Percentiles rank a stretch among this genome's conserved stretches.
phyloP scores from a whole-genome alignment of 805 yeast genomes.

The Sporopachydermia quercuum region DNA sequence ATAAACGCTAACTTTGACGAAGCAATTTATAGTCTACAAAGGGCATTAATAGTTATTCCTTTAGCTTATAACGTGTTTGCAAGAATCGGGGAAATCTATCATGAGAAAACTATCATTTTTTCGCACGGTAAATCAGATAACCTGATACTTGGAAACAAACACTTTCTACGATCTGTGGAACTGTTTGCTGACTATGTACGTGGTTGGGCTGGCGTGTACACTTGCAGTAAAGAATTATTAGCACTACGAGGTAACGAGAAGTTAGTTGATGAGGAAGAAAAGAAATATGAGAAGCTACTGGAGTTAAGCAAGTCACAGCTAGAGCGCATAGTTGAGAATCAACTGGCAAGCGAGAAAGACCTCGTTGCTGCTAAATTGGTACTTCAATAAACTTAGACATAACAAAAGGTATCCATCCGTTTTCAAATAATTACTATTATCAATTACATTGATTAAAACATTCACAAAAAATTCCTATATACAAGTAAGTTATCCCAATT shows the following conservation, averaged over 20 bases:
- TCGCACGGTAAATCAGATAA: neutral
- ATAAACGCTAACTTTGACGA: slow-evolving; percentile 47
- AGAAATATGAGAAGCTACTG: slow-evolving; percentile 18
- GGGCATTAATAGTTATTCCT: slow-evolving; percentile 54
- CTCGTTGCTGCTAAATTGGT: slow-evolving; percentile 22
- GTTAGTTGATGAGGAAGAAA: slow-evolving; percentile 11
- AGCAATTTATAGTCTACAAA: slow-evolving; percentile 54
- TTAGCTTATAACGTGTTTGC: slow-evolving; percentile 53
- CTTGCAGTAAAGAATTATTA: slow-evolving; percentile 19
- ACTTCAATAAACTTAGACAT: slow-evolving; percentile 11
- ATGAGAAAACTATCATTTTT: slow-evolving; percentile 2
- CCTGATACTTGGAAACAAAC: slow-evolving; percentile 20
- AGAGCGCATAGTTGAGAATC: slow-evolving; percentile 18
- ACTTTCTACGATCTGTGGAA: slow-evolving; percentile 61
- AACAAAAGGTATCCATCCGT: too few species aligned
- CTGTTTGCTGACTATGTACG: slow-evolving; percentile 51
- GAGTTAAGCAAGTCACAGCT: slow-evolving; percentile 24
- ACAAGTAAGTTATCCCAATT: too few species aligned
- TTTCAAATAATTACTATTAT: too few species aligned
- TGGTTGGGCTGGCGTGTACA: slow-evolving; percentile 59
- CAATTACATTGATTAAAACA: too few species aligned
- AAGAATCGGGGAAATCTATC: slow-evolving; percentile 39
- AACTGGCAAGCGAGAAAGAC: slow-evolving; percentile 20
- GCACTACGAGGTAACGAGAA: slow-evolving; percentile 10
- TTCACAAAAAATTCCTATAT: too few species aligned